Percentiles rank a stretch among this genome's conserved stretches.
Conservation (phyloP, 202 grass and related monocot genomes). For the Carex arenaria region DNA sequence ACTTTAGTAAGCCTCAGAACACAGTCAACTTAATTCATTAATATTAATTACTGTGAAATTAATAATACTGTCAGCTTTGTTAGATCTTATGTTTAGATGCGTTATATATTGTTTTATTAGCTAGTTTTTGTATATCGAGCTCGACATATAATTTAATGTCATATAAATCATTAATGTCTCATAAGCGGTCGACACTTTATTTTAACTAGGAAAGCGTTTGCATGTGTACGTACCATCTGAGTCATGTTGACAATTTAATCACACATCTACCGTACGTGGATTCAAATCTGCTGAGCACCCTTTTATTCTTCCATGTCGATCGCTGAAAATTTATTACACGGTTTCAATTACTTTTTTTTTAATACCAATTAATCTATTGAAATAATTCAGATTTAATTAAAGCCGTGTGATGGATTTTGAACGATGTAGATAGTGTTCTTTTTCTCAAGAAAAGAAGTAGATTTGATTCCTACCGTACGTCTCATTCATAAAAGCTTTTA, state of each 20-base stretch:
- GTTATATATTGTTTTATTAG: neutral
- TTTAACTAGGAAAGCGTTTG: neutral
- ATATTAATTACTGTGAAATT: neutral
- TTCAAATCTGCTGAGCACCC: too few species aligned
- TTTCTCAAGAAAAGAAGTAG: too few species aligned
- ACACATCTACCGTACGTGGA: neutral
- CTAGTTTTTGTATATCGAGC: neutral
- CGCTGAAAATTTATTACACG: too few species aligned
- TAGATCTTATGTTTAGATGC: neutral
- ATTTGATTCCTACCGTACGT: too few species aligned
- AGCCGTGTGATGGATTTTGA: too few species aligned
- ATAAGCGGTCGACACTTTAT: neutral
- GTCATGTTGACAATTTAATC: neutral
- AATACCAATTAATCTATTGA: too few species aligned
- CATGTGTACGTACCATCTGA: neutral
- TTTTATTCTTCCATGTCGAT: too few species aligned
- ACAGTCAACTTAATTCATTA: neutral
- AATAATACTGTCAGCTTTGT: neutral
- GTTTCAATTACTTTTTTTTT: too few species aligned
- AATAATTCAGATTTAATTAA: too few species aligned
- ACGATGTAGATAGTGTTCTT: too few species aligned
- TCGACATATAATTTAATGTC: neutral
- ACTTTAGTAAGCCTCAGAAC: neutral
- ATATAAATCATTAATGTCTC: neutral
- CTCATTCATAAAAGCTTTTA: neutral